Evolutionary conservation across 2,329 filamentous ascomycete species (phyloP).

Genomic region (Fusarium pseudoanthophilum): DNA sequence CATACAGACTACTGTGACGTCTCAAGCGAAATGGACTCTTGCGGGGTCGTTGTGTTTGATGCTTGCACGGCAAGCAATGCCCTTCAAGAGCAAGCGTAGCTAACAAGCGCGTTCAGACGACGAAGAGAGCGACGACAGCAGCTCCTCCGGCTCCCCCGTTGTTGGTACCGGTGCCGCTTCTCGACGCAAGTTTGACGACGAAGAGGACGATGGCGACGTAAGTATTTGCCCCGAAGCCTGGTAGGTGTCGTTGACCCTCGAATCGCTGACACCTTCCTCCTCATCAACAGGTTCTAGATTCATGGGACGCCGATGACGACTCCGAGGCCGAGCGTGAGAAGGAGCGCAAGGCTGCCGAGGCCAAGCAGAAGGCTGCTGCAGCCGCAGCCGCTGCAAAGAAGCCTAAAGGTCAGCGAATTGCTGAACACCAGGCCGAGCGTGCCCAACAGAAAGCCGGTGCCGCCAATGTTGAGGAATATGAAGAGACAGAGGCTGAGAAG

Average conservation of each 20-base stretch:
- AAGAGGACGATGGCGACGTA: constrained; percentile 87
- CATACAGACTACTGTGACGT: constrained; percentile 9
- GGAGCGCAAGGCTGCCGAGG: constrained; percentile 84
- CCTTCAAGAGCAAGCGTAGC: not conserved
- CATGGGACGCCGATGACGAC: constrained; percentile 97
- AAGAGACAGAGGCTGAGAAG: constrained; percentile 77
- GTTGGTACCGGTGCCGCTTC: constrained; percentile 50
- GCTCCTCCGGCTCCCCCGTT: constrained; percentile 51
- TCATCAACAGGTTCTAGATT: constrained; percentile 81
- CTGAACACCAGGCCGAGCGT: constrained; percentile 76
- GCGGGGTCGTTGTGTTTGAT: constrained; percentile 17
- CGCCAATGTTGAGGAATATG: constrained; percentile 70
- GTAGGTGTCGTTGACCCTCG: too few species aligned
- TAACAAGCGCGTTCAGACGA: constrained; percentile 49
- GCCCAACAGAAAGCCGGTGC: constrained; percentile 62
- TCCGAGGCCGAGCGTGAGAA: constrained; percentile 97
- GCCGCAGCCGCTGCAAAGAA: constrained; percentile 93
- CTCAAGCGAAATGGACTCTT: constrained; percentile 24
- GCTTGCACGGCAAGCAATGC: not conserved
- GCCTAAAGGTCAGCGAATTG: constrained; percentile 85
- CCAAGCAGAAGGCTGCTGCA: constrained; percentile 88
- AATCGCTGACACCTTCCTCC: constrained; percentile 1
- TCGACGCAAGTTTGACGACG: constrained; percentile 82
- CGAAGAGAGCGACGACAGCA: constrained; percentile 53
- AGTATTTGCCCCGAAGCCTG: constrained; percentile 42